A percentile compares a stretch with the other conserved stretches of the same genome.
These are phyloP conservation scores for Pseudonitzschia multiseries DNA, from an alignment of 108 stramenopile species.

Conservation along the genomic window DNA sequence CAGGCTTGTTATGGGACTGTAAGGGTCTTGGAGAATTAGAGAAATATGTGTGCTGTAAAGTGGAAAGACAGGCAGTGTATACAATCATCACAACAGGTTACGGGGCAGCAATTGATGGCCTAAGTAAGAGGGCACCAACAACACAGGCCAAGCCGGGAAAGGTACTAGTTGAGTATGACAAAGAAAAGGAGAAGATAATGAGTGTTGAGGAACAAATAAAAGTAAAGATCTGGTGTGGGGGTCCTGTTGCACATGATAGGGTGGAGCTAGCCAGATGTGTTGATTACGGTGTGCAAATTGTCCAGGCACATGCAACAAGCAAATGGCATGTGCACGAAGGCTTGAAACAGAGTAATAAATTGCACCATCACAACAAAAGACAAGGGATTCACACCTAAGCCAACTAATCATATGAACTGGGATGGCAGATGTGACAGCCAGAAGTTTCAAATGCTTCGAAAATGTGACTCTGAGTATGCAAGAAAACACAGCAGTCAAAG, in stretches of 20 bases:
- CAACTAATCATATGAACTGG: background rate
- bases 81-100: slow-evolving; percentile 46
- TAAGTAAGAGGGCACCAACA: too few species aligned
- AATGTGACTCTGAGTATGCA: background rate
- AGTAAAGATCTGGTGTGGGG: background rate
- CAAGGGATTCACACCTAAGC: background rate
- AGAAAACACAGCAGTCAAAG: background rate
- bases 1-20: slow-evolving; percentile 26
- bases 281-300: background rate
- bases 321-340: background rate
- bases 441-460: background rate
- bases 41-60: slow-evolving; percentile 50
- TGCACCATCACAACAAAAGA: background rate
- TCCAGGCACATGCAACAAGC: background rate
- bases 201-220: background rate
- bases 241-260: background rate
- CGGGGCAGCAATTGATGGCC: slow-evolving; percentile 33
- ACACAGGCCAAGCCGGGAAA: slow-evolving; percentile 1
- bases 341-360: background rate
- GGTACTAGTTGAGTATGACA: background rate
- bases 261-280: background rate
- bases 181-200: background rate
- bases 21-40: slow-evolving; percentile 32
- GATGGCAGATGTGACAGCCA: background rate
- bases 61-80: slow-evolving; percentile 21